Evolutionary conservation across 768 basidiomycete genomes (phyloP).

Genomic region (Suillus discolor): DNA sequence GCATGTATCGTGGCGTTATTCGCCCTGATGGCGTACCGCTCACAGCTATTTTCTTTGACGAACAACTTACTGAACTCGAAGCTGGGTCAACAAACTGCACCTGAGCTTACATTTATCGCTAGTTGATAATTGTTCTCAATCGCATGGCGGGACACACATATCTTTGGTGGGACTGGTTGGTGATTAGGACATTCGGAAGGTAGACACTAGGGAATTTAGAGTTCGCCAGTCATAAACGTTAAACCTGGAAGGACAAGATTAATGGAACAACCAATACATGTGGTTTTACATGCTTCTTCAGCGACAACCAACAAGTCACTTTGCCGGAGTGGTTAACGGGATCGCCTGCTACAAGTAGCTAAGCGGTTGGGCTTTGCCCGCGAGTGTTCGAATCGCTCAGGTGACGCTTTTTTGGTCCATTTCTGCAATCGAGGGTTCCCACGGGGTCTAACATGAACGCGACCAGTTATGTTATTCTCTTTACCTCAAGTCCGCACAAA

Average conservation of each 20-base stretch:
- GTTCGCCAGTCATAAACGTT: no score
- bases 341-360: slow-evolving; percentile 64
- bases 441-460: not conserved
- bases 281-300: not conserved
- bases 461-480: not conserved
- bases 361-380: slow-evolving; percentile 64
- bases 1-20: slow-evolving; percentile 85
- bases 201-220: not conserved
- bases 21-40: slow-evolving; percentile 66
- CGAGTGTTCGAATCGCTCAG: slow-evolving; percentile 66
- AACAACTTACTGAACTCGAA: slow-evolving; percentile 39
- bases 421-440: not conserved
- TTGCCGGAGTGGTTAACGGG: slow-evolving; percentile 96
- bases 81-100: not conserved
- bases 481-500: not conserved
- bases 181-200: not conserved
- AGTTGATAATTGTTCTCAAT: not conserved
- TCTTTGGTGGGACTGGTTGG: not conserved
- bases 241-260: no score
- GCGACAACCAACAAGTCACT: slow-evolving; percentile 52
- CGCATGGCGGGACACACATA: not conserved
- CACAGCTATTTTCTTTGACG: slow-evolving; percentile 80
- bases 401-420: slow-evolving; percentile 48
- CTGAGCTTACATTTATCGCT: not conserved
- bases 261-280: not conserved